These are phyloP conservation scores for Mucor sp. DNA, from an alignment of 371 early-diverging fungal genomes.

Conservation along the genomic window DNA sequence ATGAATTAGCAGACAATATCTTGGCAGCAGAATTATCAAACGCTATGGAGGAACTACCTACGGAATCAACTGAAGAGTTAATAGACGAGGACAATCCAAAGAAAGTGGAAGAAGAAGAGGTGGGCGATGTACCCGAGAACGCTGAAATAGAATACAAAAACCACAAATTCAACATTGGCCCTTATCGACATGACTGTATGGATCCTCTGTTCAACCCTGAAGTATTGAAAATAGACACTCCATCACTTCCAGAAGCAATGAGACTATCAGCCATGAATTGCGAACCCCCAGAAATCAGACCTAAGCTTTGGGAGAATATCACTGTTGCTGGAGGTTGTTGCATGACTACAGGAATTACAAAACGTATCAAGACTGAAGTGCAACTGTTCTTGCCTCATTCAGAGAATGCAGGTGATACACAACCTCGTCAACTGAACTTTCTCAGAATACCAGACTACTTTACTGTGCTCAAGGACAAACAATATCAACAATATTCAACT, in stretches of 20 bases:
- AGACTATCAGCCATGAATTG: conserved; percentile 64
- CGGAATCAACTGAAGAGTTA: conserved; percentile 41
- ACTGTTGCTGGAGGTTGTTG: conserved; percentile 72
- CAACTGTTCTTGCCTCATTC: conserved; percentile 59
- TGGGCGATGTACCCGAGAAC: conserved; percentile 14
- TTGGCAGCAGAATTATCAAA: conserved; percentile 21
- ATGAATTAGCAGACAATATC: conserved; percentile 41
- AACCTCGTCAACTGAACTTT: conserved; percentile 73
- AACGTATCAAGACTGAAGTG: conserved; percentile 66
- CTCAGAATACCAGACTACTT: conserved; percentile 80
- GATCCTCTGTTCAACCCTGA: conserved; percentile 72
- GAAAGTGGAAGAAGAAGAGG: conserved; percentile 14
- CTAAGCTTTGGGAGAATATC: conserved; percentile 81
- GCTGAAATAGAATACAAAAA: conserved; percentile 23
- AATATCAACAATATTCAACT: conserved; percentile 58
- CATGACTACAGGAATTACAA: conserved; percentile 26
- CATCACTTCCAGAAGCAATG: conserved; percentile 66
- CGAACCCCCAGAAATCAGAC: conserved; percentile 78
- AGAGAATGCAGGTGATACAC: conserved; percentile 78
- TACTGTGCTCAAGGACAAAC: conserved; percentile 66
- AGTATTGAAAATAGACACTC: conserved; percentile 41
- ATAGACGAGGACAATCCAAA: conserved; percentile 27
- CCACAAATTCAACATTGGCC: conserved; percentile 60
- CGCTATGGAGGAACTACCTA: conserved; percentile 28
- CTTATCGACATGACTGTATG: conserved; percentile 55